A percentile compares a stretch with the other conserved stretches of the same genome.
Evolutionary conservation across 441 rosid species (phyloP).

Genomic region (Macaranga tanarius): DNA sequence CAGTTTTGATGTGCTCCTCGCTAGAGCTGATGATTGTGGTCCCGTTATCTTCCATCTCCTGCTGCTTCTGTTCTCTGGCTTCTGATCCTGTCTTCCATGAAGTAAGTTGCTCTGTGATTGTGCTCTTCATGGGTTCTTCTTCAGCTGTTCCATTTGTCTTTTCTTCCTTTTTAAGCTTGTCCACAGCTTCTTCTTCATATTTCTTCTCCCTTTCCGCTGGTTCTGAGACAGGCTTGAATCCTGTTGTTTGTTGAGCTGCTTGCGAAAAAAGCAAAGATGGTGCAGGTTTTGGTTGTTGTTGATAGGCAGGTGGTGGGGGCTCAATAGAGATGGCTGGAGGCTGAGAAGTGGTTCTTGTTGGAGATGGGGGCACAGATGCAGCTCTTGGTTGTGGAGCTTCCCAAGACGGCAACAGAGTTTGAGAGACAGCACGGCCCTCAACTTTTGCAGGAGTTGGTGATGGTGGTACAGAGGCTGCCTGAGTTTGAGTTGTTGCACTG

Average conservation of each 20-base stretch:
- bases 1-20: slow-evolving; percentile 36
- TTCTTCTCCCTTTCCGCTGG: slow-evolving; percentile 18
- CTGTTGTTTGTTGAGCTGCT: slow-evolving; percentile 20
- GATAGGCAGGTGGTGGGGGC: slow-evolving; percentile 24
- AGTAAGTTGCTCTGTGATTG: slow-evolving; percentile 21
- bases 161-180: slow-evolving; percentile 26
- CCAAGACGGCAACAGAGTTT: slow-evolving; percentile 15
- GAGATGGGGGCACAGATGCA: slow-evolving; percentile 27
- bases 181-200: slow-evolving; percentile 26
- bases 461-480: slow-evolving; percentile 26
- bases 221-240: slow-evolving; percentile 14
- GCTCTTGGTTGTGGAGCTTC: slow-evolving; percentile 19
- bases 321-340: too few species aligned
- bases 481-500: slow-evolving; percentile 13
- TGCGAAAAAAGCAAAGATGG: neutral
- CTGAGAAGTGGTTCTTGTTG: neutral
- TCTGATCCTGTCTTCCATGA: slow-evolving; percentile 26
- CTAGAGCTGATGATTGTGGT: slow-evolving; percentile 22
- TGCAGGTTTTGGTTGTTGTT: slow-evolving; percentile 19
- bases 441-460: slow-evolving; percentile 24
- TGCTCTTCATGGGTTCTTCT: slow-evolving; percentile 30
- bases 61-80: slow-evolving; percentile 32
- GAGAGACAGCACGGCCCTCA: slow-evolving; percentile 11
- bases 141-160: slow-evolving; percentile 14
- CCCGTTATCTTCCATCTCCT: slow-evolving; percentile 32